Conservation (phyloP, 768 basidiomycete genomes). For the Boletus rubescentipes region DNA sequence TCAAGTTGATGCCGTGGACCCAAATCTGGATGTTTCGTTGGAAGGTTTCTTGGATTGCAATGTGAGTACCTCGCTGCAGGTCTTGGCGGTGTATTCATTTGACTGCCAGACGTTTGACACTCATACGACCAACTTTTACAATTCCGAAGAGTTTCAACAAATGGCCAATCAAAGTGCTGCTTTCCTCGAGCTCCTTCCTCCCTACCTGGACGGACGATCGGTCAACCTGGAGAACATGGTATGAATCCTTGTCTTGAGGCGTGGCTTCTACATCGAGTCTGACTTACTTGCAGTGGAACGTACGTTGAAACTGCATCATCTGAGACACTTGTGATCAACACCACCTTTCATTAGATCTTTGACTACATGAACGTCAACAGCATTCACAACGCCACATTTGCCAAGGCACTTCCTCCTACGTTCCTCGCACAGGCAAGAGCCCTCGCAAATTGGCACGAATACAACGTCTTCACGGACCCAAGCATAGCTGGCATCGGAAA, state of each 20-base stretch:
- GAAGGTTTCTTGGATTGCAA: constrained; percentile 67
- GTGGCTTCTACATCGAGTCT: background rate
- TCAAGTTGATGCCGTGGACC: constrained; percentile 62
- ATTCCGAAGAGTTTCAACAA: constrained; percentile 48
- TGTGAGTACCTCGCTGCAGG: constrained; percentile 34
- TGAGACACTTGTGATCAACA: background rate
- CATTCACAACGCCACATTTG: constrained; percentile 63
- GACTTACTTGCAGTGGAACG: constrained; percentile 42
- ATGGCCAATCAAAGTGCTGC: constrained; percentile 43
- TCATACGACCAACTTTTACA: constrained; percentile 52
- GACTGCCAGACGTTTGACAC: constrained; percentile 45
- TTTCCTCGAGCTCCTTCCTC: constrained; percentile 51
- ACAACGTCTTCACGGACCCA: constrained; percentile 58
- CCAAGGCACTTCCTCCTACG: constrained; percentile 42
- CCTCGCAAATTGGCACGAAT: constrained; percentile 74
- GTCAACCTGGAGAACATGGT: constrained; percentile 62
- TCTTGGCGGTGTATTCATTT: background rate
- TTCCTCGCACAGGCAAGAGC: constrained; percentile 54
- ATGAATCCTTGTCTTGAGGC: background rate
- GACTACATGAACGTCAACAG: constrained; percentile 74
- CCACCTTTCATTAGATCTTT: constrained; percentile 48
- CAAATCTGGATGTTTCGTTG: constrained; percentile 58
- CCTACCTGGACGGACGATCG: constrained; percentile 53
- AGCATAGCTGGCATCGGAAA: constrained; percentile 62
- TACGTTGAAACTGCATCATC: constrained; percentile 21